Conservation (phyloP, 2,329 filamentous ascomycete genomes). For the Colletotrichum lentis region DNA sequence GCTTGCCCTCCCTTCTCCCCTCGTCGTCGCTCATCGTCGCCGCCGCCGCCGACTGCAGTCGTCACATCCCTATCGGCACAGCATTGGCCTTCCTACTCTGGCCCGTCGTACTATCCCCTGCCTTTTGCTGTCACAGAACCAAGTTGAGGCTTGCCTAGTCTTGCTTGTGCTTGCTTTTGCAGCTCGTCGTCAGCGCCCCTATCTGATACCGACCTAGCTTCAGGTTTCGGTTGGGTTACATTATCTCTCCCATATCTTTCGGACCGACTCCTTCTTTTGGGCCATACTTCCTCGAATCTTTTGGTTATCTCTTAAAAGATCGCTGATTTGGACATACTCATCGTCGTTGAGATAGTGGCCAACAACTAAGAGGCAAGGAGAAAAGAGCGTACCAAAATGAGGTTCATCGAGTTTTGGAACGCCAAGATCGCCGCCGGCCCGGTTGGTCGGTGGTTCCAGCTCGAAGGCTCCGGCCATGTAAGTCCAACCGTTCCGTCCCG, state of each 20-base stretch:
- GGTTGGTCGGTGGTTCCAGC: constrained; percentile 77
- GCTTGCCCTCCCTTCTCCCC: constrained; percentile 18
- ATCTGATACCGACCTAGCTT: constrained; percentile 7
- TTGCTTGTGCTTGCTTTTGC: constrained; percentile 25
- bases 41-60: constrained; percentile 3
- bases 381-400: constrained; percentile 47
- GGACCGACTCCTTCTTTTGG: neutral
- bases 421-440: constrained; percentile 67
- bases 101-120: neutral
- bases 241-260: constrained; percentile 1
- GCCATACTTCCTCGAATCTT: neutral
- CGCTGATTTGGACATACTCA: neutral
- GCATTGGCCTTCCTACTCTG: neutral
- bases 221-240: neutral
- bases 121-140: constrained; percentile 2
- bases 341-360: neutral
- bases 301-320: neutral
- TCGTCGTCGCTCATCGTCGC: neutral
- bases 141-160: constrained; percentile 17
- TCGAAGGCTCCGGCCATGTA: constrained; percentile 85
- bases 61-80: constrained; percentile 3
- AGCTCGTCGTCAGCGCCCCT: neutral
- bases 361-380: neutral
- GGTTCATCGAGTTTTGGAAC: constrained; percentile 62
- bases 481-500: constrained; percentile 48